Evolutionary conservation across 2,329 filamentous ascomycete genomes (phyloP), one percentile per base, ranked within the genome.

Genomic region (Conoideocrella luteorostrata): DNA sequence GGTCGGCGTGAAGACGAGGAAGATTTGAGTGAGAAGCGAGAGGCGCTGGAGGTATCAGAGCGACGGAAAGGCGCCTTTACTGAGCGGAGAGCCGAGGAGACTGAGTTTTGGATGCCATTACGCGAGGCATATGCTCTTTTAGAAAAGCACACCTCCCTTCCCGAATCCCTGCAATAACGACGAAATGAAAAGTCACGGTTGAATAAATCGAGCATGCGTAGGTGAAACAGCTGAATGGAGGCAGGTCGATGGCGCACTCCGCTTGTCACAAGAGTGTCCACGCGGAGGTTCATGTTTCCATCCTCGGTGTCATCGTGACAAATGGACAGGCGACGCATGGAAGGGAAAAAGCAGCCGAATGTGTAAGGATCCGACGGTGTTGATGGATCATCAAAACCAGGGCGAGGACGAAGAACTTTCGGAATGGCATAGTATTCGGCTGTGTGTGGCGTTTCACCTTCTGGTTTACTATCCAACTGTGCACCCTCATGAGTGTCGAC

Each of bases 231-330:
- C 60, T 83, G 78, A 10, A 80, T 67, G 5, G 82, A 87, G 55
- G 86, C 15, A 13, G 36, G 35, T 21, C 33, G 26, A 13, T 24
- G 21, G 9, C 12, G 26, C 18, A 6, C n/a, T 2, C 24, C 22
- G 22, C 77, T 76, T 17, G 52, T 45, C 21, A 75, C 74, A 36
- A 87, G 77, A 5, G 88, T 91, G 60, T 95, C 90, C 46, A 97
- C 75, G 24, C 90, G 83, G 45, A 98, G 74, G 61, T 97, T 97
- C 88, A 96, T 94, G 71, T 96, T 95, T 28, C 91, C 91, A 61
- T 98, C 91, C 4, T 83, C 67, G 0, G 89, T 80, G 64, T 96
- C 88, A 60, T 97, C 93, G 60, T 97, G 91, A 22, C 86, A 81
- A 57, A 98, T 88, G 28, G 80, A 79, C 41, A 97, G 69, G 44